Evolutionary conservation across 2,329 filamentous ascomycete species (phyloP).

Genomic region (Sclerotinia subarctica): DNA sequence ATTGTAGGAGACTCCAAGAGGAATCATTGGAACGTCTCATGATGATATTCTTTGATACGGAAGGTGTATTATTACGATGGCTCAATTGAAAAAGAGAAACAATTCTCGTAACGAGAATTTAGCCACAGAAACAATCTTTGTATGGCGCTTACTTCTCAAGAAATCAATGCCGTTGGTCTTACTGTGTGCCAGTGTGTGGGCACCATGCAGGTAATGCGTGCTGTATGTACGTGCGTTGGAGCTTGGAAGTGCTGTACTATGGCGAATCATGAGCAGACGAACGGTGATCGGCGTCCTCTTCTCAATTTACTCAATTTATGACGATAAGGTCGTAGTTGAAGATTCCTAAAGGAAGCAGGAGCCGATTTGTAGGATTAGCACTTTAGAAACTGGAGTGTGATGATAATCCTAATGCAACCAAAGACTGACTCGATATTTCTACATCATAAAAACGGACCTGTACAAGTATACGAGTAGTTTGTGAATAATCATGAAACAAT

Average conservation of each 20-base stretch:
- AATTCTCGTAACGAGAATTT: constrained; percentile 2
- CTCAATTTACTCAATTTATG: constrained; percentile 10
- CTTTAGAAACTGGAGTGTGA: not conserved
- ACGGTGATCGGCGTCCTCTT: constrained; percentile 2
- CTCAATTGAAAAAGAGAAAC: constrained; percentile 2
- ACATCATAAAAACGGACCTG: not conserved
- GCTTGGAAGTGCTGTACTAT: not conserved
- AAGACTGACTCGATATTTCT: not conserved
- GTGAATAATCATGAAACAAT: not conserved
- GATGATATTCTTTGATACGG: not conserved
- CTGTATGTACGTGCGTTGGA: constrained; percentile 1
- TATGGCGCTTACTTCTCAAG: not conserved
- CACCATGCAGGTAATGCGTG: constrained; percentile 1
- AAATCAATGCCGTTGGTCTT: not conserved
- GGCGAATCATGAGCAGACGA: constrained; percentile 1
- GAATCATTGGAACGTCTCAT: constrained; percentile 6
- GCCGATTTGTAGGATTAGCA: not conserved
- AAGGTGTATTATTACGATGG: not conserved
- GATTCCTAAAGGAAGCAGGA: constrained; percentile 8
- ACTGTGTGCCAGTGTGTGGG: not conserved
- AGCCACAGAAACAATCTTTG: not conserved
- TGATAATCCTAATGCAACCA: not conserved
- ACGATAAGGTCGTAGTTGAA: not conserved
- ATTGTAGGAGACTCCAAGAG: not conserved
- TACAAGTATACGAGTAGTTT: not conserved